Evolutionary conservation across 176 grass and related monocot genomes (phyloP), one percentile per base, ranked within the genome.

Genomic region (Thinopyrum elongatum): DNA sequence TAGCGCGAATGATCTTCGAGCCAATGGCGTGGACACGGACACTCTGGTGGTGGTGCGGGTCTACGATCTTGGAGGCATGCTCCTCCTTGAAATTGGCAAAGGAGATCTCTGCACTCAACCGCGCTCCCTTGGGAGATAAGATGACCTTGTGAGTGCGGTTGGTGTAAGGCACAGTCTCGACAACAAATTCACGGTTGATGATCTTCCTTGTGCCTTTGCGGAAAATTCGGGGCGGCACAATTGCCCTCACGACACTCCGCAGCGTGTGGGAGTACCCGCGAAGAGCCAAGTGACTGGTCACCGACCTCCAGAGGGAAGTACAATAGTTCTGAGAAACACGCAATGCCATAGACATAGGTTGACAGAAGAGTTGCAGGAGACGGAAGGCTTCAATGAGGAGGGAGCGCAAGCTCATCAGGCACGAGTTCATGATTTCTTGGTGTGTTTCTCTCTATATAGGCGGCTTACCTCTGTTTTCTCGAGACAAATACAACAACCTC

Each of bases 61-160:
- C 55, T 7, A 58, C 3, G 19, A 58, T 22, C 21, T 58, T 1
- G 21, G 55, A 58, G 55, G 19, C 19, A 21, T 58, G 19, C 55
- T 58, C 55, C 21, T 57, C 22, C 19, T 22, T 58, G 55, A 58
- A 58, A 58, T 58, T 0, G 21, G 19, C 55, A n/a, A 58, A 58
- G 19, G 1, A 0, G 21, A 1, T 2, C 63, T 15, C 27, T 15
- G 2, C 26, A 0, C 4, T 58, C 55, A 0, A 0, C 19, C 21
- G 7, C 21, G 21, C 55, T 58, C 2, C 9, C 21, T 1, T 58
- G 3, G 55, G 2, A 3, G 55, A 58, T 19, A 65, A 14, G 27
- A 30, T 6, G 26, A 65, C 63, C 28, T 16, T 1, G 27, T 30
- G 63, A 14, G 27, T 30, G 63, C 27, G 63, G 14, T 65, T 65